Evolutionary conservation across 768 basidiomycete genomes (phyloP), one percentile per base, ranked within the genome.

Genomic region (Tephrocybe sp.): DNA sequence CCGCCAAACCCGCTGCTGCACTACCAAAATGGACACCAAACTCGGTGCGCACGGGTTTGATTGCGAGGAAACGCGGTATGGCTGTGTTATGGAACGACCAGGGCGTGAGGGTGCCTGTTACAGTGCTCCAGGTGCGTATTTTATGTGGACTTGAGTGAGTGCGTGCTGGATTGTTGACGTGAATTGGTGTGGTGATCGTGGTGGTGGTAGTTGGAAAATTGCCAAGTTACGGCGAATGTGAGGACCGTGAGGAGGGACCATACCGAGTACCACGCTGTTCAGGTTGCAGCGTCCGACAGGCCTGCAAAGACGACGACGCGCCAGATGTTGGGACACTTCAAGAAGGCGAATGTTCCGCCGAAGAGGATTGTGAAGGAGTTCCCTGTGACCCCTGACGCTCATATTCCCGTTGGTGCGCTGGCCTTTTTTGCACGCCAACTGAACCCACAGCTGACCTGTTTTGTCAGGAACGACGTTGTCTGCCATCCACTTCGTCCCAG

Each of bases 61-160:
- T 99, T 67, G 96, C 93, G 21, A 81, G 88, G 51, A 99, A 99
- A 75, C 84, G 93, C 50, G 97, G 97, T 39, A 98, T 98, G 97
- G 88, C 91, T 9, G 82, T 82, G 12, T 72, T 98, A 62, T 98
- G 93, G 91, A 90, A 94, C 64, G 81, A 88, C 65, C 86, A 92
- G 51, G 97, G 97, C 21, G 84, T 82, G 30, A 78, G 90, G 43
- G 76, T 89, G 58, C 96, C 97, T 1, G 93, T 97, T 24, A 99
- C 97, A 0, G 85, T 99, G 42, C 81, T 99, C 34, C 94, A 98
- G 80, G 96, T 93, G 58, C 57, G 79, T n/a, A n/a, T n/a, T n/a
- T n/a, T n/a, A n/a, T n/a, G n/a, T n/a, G n/a, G n/a, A n/a, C n/a
- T n/a, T n/a, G n/a, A n/a, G n/a, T n/a, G n/a, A n/a, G n/a, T n/a